A percentile compares a stretch with the other conserved stretches of the same genome.
phyloP scores from a whole-genome alignment of 306 rosid species.

The Lupinus albus region DNA sequence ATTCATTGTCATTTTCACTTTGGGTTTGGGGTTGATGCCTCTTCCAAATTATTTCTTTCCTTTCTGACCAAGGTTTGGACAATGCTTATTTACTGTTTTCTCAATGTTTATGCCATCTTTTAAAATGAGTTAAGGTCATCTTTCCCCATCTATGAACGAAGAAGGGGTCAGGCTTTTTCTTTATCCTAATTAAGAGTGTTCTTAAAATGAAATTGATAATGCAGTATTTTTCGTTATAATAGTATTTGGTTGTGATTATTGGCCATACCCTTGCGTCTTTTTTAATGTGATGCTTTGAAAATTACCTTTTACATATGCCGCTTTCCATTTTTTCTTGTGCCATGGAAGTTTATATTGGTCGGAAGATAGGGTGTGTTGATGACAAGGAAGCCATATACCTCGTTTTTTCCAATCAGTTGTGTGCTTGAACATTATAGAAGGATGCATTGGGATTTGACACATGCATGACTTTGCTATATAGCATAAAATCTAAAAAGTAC shows the following conservation, averaged over 20 bases:
- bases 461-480: not conserved
- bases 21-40: conserved; percentile 19
- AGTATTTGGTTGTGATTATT: conserved; percentile 24
- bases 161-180: not conserved
- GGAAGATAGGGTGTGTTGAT: not conserved
- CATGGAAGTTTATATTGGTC: conserved; percentile 8
- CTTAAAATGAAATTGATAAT: not conserved
- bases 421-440: not conserved
- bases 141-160: conserved; percentile 28
- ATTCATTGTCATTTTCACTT: conserved; percentile 7
- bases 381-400: conserved; percentile 19
- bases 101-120: conserved; percentile 7
- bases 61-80: conserved; percentile 23
- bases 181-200: conserved; percentile 10
- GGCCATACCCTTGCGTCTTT: too few species aligned
- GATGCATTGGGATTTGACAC: too few species aligned
- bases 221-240: conserved; percentile 8
- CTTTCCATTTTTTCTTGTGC: not conserved
- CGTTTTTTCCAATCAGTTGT: too few species aligned
- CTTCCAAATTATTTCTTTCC: conserved; percentile 22
- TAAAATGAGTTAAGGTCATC: not conserved
- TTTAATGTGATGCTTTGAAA: not conserved
- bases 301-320: not conserved
- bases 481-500: not conserved
- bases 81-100: conserved; percentile 22